Base-by-base conservation (phyloP, 2,329 filamentous ascomycete species). In the Juglanconis sp. region DNA sequence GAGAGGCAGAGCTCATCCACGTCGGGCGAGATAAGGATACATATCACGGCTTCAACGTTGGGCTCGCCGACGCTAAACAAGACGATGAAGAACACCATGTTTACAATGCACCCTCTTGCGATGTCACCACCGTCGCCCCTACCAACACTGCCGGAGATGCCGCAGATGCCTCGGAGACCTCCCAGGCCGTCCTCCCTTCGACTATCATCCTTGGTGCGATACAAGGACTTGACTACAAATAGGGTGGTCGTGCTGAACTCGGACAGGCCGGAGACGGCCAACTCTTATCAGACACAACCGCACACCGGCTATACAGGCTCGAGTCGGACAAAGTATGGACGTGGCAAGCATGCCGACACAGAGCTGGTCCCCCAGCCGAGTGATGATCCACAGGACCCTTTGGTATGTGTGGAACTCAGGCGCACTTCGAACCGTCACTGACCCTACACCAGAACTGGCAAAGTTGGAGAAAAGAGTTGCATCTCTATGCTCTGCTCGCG, bases 301-400 rank as follows among this genome's bases (percentile, higher is more conserved):
- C 56, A 61, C 24, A 61, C 59, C n/a, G 35, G 53, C 13, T 42
- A 53, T 7, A 72, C 73, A 1, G 66, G 69, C 17, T 75, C 74
- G 51, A 71, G 74, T 53, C 69, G 71, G 13, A 76, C 81, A 66
- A 82, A 82, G 67, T 81, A 81, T 60, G 80, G 75, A 7, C 74
- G 66, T 31, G 80, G 80, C 0, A 79, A 74, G 57, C 66, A 76
- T 59, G 69, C 75, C 2, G 67, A 69, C 13, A 70, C 79, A 5
- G 81, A 83, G 68, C 70, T 83, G 50, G 76, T 81, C 9, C 83
- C 83, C 3, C 82, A 83, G 67, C 82, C 83, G 0, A 85, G 80
- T 56, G 79, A 84, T 58, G 79, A 83, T 57, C 73, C 75, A 0
- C 74, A 79, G 31, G 83, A 86, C 68, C 83, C 83, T 54, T 65